Evolutionary conservation across 352 stramenopile species (phyloP), one percentile per base, ranked within the genome.

Genomic region (Phytophthora lateralis): DNA sequence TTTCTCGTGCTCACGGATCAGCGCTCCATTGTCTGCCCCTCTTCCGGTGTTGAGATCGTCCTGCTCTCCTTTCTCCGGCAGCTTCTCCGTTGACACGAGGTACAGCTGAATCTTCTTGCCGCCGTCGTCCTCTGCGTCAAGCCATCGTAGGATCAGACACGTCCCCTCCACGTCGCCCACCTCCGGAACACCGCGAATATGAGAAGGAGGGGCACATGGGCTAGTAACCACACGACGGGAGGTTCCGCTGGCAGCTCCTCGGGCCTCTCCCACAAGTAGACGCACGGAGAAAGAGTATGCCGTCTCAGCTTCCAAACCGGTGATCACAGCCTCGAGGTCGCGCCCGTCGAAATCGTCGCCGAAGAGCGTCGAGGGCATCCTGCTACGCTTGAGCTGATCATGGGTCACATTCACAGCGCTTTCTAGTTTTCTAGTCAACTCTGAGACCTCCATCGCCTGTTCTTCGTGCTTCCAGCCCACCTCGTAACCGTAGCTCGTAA

Each of bases 301-400:
- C 1, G 73, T 85, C 55, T 91, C 84, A 0, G 85, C 64, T 26
- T 64, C 41, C 4, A 95, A 67, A 0, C 79, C 82, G 9, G 34
- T 53, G 35, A 92, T 71, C 15, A 80, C 56, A 12, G 67, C 77
- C 57, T 92, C 71, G 37, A 95, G 88, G 41, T 90, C 79, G 37
- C 78, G 79, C n/a, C 85, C 83, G 55, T 93, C 83, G 48, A 93
- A 91, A 30, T 88, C 82, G 26, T 91, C 80, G 1, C 82, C 82
- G 55, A 95, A 95, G 4, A 88, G 70, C 8, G 71, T 63, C 2
- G 82, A 91, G 5, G 83, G 80, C 56, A 90, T 73, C 9, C 44
- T 71, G 27, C 83, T 93, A 18, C 85, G 85, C 39, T 64, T 63
- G 14, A 95, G 55, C 29, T 81, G 60, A 7, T 69, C 45, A 20